phyloP scores from a whole-genome alignment of 2,329 filamentous ascomycete species.

The Arthroderma sp. region DNA sequence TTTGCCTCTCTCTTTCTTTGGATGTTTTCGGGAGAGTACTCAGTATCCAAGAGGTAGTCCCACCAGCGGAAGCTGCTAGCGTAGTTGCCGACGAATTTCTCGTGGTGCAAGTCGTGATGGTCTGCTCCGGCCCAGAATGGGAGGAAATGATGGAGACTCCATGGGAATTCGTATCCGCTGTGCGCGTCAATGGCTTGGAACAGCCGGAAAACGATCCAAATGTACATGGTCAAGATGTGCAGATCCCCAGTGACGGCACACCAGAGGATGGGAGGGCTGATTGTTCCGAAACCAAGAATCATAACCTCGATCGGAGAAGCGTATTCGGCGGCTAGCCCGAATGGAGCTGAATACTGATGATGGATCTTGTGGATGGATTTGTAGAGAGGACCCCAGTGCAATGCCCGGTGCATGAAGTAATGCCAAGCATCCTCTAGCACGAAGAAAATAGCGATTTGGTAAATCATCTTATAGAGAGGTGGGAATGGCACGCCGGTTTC shows the following conservation, averaged over 20 bases:
- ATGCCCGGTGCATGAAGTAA: conserved; percentile 85
- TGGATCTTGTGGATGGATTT: conserved; percentile 97
- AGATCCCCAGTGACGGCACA: conserved; percentile 71
- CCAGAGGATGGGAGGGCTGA: conserved; percentile 72
- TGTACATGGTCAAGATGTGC: conserved; percentile 94
- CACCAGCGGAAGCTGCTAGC: conserved; percentile 98
- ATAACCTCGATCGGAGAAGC: conserved; percentile 95
- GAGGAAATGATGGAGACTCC: conserved; percentile 87
- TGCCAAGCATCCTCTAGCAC: conserved; percentile 95
- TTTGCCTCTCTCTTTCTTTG: conserved; percentile 62
- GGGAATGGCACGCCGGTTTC: conserved; percentile 84
- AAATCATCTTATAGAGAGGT: conserved; percentile 66
- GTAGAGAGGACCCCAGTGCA: conserved; percentile 94
- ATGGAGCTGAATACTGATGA: conserved; percentile 95
- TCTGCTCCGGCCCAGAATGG: conserved; percentile 97
- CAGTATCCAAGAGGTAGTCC: conserved; percentile 88
- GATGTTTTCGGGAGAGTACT: conserved; percentile 75
- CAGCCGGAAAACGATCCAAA: conserved; percentile 83
- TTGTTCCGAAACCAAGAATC: conserved; percentile 77
- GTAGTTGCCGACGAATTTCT: conserved; percentile 98
- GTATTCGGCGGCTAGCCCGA: conserved; percentile 92
- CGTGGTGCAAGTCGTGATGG: conserved; percentile 94
- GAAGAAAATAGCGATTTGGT: conserved; percentile 90
- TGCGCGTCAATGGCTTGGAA: conserved; percentile 98
- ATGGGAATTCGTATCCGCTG: conserved; percentile 96